Conservation (phyloP, 2,329 filamentous ascomycete species). For the Fonsecaea nubica region DNA sequence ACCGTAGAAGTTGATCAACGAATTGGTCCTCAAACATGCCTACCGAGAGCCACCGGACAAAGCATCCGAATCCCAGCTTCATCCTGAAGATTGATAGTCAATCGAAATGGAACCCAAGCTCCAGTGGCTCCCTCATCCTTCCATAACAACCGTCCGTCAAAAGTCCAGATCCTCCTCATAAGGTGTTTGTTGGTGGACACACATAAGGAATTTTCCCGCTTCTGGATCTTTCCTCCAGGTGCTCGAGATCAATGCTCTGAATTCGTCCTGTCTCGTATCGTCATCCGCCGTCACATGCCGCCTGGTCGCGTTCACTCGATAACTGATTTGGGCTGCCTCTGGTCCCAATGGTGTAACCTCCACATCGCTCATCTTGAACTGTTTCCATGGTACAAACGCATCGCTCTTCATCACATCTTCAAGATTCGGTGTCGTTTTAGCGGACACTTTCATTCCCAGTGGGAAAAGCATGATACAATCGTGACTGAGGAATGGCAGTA, state of each 20-base stretch:
- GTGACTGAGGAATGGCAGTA: slow-evolving; percentile 38
- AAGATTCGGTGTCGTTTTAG: slow-evolving; percentile 33
- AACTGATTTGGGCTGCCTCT: slow-evolving; percentile 38
- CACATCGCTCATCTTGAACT: slow-evolving; percentile 36
- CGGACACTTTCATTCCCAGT: slow-evolving; percentile 37
- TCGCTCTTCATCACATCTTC: slow-evolving; percentile 40
- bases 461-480: slow-evolving; percentile 41
- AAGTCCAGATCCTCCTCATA: slow-evolving; percentile 33
- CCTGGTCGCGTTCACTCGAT: slow-evolving; percentile 36
- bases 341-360: slow-evolving; percentile 34
- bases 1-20: neutral
- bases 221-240: slow-evolving; percentile 39
- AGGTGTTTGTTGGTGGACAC: slow-evolving; percentile 40
- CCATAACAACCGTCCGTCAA: neutral
- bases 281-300: slow-evolving; percentile 34
- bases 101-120: neutral
- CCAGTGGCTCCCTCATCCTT: neutral
- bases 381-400: slow-evolving; percentile 40
- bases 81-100: neutral
- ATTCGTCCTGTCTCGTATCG: slow-evolving; percentile 34
- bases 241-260: slow-evolving; percentile 38
- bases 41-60: neutral
- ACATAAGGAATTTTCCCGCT: slow-evolving; percentile 37
- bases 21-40: neutral
- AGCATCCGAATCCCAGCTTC: neutral